Evolutionary conservation across 768 basidiomycete species (phyloP).

Genomic region (Mycena belliarum): DNA sequence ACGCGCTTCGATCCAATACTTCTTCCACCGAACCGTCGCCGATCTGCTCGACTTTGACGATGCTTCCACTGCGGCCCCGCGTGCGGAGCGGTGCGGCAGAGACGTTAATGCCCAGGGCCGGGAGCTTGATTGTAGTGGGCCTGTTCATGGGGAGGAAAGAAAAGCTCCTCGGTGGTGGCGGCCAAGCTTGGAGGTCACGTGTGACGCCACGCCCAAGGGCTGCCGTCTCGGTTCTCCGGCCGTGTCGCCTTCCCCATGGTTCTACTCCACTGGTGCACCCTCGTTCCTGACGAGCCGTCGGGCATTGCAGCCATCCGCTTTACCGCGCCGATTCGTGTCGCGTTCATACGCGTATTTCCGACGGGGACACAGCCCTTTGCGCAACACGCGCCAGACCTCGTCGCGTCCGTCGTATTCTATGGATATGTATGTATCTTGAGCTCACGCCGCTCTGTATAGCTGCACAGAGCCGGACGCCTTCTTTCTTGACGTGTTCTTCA

Average conservation of each 20-base stretch:
- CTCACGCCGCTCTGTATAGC: conserved; percentile 36
- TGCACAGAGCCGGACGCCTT: conserved; percentile 73
- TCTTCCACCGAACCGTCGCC: conserved; percentile 73
- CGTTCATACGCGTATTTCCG: conserved; percentile 70
- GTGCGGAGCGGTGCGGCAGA: conserved; percentile 30
- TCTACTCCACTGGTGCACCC: conserved; percentile 69
- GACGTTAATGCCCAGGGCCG: conserved; percentile 43
- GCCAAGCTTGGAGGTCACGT: neutral
- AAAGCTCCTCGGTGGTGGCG: neutral
- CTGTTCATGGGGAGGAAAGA: conserved; percentile 44
- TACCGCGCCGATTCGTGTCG: conserved; percentile 63
- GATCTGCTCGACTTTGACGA: conserved; percentile 86
- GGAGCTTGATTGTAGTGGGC: conserved; percentile 56
- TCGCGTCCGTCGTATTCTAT: conserved; percentile 50
- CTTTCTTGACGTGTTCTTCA: conserved; percentile 75
- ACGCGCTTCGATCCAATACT: conserved; percentile 75
- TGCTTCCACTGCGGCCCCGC: conserved; percentile 56
- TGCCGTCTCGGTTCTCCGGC: too few species aligned
- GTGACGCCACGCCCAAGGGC: too few species aligned
- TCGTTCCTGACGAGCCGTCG: conserved; percentile 54
- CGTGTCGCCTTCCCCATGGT: conserved; percentile 31
- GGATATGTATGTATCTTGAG: conserved; percentile 2
- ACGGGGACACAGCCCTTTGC: conserved; percentile 62
- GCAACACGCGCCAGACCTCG: conserved; percentile 51
- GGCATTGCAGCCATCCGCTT: conserved; percentile 74